Conservation (phyloP, 2,329 filamentous ascomycete genomes). For the Aspergillus unguis region DNA sequence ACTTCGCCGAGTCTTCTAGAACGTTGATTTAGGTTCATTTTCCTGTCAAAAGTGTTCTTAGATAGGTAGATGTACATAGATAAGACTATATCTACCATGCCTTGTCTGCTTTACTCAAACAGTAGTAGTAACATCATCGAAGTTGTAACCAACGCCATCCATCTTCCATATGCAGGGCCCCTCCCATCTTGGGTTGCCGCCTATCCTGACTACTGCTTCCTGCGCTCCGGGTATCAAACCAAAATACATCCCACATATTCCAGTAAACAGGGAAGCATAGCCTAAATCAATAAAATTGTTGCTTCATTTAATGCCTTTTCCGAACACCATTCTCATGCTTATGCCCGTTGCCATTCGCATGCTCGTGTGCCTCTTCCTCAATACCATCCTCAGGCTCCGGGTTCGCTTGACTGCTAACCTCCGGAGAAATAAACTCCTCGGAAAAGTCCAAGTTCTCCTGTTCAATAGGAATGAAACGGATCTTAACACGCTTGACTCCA, state of each 20-base stretch:
- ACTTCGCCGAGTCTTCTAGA: background rate
- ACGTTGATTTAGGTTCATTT: background rate
- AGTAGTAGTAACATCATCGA: background rate
- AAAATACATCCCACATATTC: background rate
- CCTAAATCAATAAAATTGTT: background rate
- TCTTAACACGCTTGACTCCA: constrained; percentile 76
- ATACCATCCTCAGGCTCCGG: constrained; percentile 59
- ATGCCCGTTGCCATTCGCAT: constrained; percentile 15
- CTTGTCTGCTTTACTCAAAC: background rate
- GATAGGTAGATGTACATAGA: background rate
- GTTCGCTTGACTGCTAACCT: constrained; percentile 56
- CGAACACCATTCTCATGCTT: constrained; percentile 27
- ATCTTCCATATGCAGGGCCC: background rate
- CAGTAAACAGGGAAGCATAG: background rate
- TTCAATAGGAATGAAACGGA: constrained; percentile 76
- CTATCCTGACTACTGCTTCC: background rate
- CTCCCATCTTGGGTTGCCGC: background rate
- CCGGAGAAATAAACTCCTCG: constrained; percentile 73
- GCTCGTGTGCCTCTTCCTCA: constrained; percentile 29
- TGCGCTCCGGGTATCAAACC: constrained; percentile 7
- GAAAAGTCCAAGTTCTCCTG: constrained; percentile 57
- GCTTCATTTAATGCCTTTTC: constrained; percentile 5
- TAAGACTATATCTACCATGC: background rate
- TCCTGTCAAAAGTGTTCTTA: background rate
- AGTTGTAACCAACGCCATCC: background rate